Base-by-base conservation (phyloP, 2,329 filamentous ascomycete species). In the Hymenoscyphus occultus region DNA sequence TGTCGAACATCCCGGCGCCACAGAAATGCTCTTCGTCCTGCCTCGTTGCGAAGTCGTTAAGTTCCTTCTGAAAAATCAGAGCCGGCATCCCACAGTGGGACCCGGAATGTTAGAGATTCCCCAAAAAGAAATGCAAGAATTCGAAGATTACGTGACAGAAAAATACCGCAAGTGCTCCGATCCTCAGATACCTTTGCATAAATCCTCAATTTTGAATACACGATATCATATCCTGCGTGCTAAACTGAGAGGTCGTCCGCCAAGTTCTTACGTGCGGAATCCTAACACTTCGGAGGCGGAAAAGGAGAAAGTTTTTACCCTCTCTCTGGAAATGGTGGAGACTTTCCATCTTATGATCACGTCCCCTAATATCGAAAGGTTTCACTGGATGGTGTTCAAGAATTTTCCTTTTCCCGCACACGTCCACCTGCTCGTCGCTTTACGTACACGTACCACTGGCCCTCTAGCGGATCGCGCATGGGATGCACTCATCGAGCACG, bases 1-100 rank as follows among this genome's bases (percentile, higher is more conserved):
- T 0, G 68, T 68, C 4, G 78, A 80, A 51, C 77, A 78, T 28
- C 69, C 75, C 2, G 77, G 81, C 0, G 69, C 77, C 0, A 81
- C 80, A 0, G 81, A 83, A 59, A 83, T 83, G 80, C 68, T 77
- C 0, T 78, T 77, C 63, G 75, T 73, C 35, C 69, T 77, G 2
- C 68, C 75, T 42, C 70, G 75, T 9, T 75, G 71, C 59, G 76
- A 78, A 59, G 69, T 77, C 54, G 75, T 57, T n/a, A 22, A 65
- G 16, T 56, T 68, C n/a, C 13, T 68, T 19, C 61, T 65, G 6
- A 39, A 68, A 35, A 28, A 64, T 7, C 59, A 51, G 45, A 45
- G 14, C 16, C 16, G 39, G 28, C 14, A 19, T 14, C 22, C 28
- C 14, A n/a, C 42, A 19, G n/a, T n/a, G 14, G 54, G 28, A 7